Conservation (phyloP, 2,329 filamentous ascomycete species). For the Thielaviopsis cerberus region DNA sequence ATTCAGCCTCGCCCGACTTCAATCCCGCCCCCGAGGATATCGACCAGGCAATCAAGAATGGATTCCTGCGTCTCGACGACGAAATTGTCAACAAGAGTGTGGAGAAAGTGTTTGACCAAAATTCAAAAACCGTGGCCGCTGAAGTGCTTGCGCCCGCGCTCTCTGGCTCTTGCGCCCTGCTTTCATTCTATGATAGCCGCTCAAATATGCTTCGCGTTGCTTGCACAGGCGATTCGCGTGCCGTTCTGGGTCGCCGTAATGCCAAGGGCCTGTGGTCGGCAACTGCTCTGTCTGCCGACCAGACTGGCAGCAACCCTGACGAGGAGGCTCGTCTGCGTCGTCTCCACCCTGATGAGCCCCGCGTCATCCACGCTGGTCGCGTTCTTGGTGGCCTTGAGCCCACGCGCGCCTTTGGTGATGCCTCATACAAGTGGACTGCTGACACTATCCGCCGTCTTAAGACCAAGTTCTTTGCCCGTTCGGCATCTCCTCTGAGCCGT, state of each 20-base stretch:
- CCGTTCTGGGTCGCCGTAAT: slow-evolving; percentile 67
- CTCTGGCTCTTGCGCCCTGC: slow-evolving; percentile 87
- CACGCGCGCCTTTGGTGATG: slow-evolving; percentile 85
- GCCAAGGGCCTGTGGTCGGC: slow-evolving; percentile 79
- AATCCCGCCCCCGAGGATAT: slow-evolving; percentile 62
- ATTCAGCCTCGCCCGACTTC: slow-evolving; percentile 49
- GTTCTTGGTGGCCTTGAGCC: slow-evolving; percentile 86
- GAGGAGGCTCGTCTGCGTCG: slow-evolving; percentile 68
- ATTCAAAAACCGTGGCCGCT: slow-evolving; percentile 77
- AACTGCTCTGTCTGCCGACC: slow-evolving; percentile 74
- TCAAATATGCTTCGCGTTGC: slow-evolving; percentile 81
- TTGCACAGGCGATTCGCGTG: slow-evolving; percentile 89
- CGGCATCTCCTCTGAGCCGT: slow-evolving; percentile 56
- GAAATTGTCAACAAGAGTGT: slow-evolving; percentile 92
- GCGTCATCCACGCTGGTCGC: slow-evolving; percentile 74
- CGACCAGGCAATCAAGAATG: slow-evolving; percentile 78
- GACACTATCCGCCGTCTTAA: slow-evolving; percentile 72
- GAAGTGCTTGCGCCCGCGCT: slow-evolving; percentile 82
- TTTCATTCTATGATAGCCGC: slow-evolving; percentile 86
- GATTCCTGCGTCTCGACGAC: slow-evolving; percentile 73
- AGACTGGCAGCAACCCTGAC: slow-evolving; percentile 75
- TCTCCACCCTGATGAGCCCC: slow-evolving; percentile 74
- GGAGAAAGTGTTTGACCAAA: slow-evolving; percentile 71
- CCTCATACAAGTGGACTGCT: slow-evolving; percentile 85
- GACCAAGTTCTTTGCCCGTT: slow-evolving; percentile 70